These are phyloP conservation scores for Colletotrichum spaethianum DNA, from an alignment of 2,329 filamentous ascomycete genomes.

Conservation along the genomic window DNA sequence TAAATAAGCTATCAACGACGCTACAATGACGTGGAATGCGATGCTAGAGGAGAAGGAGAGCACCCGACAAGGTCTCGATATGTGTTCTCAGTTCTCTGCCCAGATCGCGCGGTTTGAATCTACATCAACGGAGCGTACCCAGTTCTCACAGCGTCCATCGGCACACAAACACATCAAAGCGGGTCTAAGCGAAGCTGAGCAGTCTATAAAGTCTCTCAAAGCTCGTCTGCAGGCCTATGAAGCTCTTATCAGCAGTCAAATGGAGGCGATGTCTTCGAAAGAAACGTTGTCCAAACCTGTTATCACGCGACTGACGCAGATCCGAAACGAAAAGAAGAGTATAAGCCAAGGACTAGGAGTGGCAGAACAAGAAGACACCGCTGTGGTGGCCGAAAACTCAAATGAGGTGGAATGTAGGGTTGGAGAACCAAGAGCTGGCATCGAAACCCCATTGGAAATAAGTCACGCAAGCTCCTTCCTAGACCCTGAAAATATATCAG, in stretches of 20 bases:
- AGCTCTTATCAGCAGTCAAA: constrained; percentile 37
- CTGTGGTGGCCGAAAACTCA: too few species aligned
- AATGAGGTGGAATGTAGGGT: too few species aligned
- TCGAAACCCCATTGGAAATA: too few species aligned
- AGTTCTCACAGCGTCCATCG: constrained; percentile 42
- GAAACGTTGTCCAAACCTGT: constrained; percentile 9
- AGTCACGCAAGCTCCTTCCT: too few species aligned
- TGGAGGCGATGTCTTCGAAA: constrained; percentile 42
- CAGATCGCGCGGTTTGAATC: constrained; percentile 31
- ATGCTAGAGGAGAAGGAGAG: constrained; percentile 43
- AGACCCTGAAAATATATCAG: too few species aligned
- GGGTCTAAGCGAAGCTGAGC: constrained; percentile 39
- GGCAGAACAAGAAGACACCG: too few species aligned
- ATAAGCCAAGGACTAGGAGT: too few species aligned
- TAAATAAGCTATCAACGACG: constrained; percentile 30
- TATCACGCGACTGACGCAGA: constrained; percentile 36
- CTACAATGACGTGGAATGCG: constrained; percentile 5
- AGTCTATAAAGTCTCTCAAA: constrained; percentile 42
- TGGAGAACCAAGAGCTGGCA: too few species aligned
- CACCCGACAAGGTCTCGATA: constrained; percentile 43
- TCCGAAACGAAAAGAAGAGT: constrained; percentile 44
- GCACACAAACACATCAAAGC: constrained; percentile 43
- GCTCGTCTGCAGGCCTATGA: constrained; percentile 42
- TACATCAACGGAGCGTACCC: constrained; percentile 33
- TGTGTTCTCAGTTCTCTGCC: constrained; percentile 44